Conservation (phyloP, 352 stramenopile species). For the Phytophthora crassamura region DNA sequence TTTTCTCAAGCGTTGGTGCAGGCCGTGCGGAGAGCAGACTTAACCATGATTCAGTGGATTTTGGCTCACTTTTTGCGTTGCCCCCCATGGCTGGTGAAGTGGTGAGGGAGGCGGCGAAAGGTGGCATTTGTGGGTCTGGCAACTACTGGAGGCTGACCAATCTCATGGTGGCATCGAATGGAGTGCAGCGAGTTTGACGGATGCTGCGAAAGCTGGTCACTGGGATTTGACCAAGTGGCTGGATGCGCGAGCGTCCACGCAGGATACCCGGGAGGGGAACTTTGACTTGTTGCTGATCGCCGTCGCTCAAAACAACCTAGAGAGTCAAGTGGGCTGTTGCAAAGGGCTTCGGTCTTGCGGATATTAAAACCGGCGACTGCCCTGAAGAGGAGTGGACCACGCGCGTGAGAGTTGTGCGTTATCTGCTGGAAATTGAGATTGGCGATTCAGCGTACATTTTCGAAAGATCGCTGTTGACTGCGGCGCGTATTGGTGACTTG, state of each 20-base stretch:
- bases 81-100: neutral
- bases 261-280: neutral
- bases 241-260: neutral
- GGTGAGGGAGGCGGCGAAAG: neutral
- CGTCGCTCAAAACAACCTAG: neutral
- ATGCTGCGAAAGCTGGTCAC: neutral
- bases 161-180: neutral
- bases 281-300: neutral
- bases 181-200: neutral
- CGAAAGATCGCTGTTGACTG: neutral
- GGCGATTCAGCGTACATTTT: neutral
- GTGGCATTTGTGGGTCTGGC: constrained; percentile 5
- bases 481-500: neutral
- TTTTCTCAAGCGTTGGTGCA: constrained; percentile 1
- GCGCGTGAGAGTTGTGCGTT: neutral
- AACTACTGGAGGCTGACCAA: neutral
- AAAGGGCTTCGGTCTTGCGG: neutral
- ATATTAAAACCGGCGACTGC: neutral
- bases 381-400: neutral
- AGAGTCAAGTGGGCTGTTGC: neutral
- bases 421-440: neutral
- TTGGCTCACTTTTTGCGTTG: neutral
- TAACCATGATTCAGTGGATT: neutral
- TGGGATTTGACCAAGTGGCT: neutral
- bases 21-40: neutral